Evolutionary conservation across 495 filamentous ascomycete genomes (phyloP), one percentile per base, ranked within the genome.

Genomic region (Xylaria castorea): DNA sequence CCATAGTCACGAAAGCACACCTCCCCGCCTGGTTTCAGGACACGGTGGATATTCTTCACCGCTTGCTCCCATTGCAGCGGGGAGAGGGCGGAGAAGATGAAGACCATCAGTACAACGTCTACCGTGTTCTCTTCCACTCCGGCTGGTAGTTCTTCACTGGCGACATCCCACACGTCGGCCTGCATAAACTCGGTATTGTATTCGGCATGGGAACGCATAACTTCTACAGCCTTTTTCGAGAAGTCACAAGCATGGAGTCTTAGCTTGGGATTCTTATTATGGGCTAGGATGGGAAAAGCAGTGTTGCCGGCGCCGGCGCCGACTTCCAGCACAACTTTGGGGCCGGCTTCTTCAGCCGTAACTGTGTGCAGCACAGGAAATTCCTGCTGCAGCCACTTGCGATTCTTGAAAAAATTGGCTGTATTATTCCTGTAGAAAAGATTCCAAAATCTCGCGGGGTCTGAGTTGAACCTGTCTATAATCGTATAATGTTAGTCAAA

Each of bases 231-330:
- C 76, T 91, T 92, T 77, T 91, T 92, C 50, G 93, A 96, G 80
- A 97, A 99, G 81, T 99, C 96, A 78, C 93, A 97, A 55, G 95
- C 96, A 83, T 96, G 92, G 12, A 99, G 83, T 80, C 85, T 92
- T 66, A 99, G 84, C 36, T 89, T 81, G 62, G 88, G 85, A 81
- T 98, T 98, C 79, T 90, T 87, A 81, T 97, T 99, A 80, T 88
- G 87, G 70, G 85, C 83, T 71, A 98, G 76, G 72, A 99, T 88
- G 5, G 96, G 96, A 76, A 97, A 99, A 18, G 95, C 93, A 42
- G 94, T 97, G 83, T 99, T 99, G 27, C 96, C 96, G 14, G 96
- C 96, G 22, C 96, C 96, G 1, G 97, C 97, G 62, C 96, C 96
- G 68, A 98, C 91, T 79, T 99, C 97, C 65, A 98, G 85, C 46